These are phyloP conservation scores for Gamsiella multidivaricata DNA, from an alignment of 192 early-diverging fungal genomes.

Conservation along the genomic window DNA sequence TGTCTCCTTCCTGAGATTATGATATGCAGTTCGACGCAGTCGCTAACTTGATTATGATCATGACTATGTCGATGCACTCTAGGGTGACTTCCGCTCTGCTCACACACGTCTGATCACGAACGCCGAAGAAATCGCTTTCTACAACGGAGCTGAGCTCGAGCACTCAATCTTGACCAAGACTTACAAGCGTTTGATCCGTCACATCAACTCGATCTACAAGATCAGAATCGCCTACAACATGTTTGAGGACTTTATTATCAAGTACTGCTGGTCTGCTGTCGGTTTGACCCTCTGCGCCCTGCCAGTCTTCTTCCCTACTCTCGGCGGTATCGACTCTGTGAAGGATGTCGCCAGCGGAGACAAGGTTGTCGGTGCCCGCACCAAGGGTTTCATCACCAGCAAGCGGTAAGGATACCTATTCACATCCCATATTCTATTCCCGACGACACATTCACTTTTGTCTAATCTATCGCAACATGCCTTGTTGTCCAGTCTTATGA, in stretches of 20 bases:
- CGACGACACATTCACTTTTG: neutral
- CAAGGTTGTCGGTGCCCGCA: constrained; percentile 65
- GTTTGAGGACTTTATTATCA: constrained; percentile 96
- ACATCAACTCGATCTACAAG: constrained; percentile 88
- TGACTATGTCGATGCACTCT: no score
- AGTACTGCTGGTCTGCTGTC: constrained; percentile 95
- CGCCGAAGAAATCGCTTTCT: constrained; percentile 97
- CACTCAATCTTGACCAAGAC: constrained; percentile 81
- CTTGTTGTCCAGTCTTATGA: constrained; percentile 73
- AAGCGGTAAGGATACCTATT: constrained; percentile 62
- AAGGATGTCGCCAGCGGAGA: constrained; percentile 53
- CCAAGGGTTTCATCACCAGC: constrained; percentile 92
- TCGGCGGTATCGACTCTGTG: constrained; percentile 58
- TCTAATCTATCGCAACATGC: no score
- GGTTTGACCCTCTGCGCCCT: constrained; percentile 86
- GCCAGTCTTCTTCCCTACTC: constrained; percentile 85
- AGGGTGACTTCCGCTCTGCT: constrained; percentile 92
- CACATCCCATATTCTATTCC: neutral
- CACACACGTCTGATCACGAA: constrained; percentile 96
- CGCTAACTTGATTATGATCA: no score
- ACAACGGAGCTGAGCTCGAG: constrained; percentile 89
- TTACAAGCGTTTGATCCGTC: constrained; percentile 81
- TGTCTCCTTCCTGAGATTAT: no score
- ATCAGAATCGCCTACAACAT: constrained; percentile 93
- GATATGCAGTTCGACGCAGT: no score